Conservation (phyloP, 2,329 filamentous ascomycete genomes). For the Akanthomyces muscarius region DNA sequence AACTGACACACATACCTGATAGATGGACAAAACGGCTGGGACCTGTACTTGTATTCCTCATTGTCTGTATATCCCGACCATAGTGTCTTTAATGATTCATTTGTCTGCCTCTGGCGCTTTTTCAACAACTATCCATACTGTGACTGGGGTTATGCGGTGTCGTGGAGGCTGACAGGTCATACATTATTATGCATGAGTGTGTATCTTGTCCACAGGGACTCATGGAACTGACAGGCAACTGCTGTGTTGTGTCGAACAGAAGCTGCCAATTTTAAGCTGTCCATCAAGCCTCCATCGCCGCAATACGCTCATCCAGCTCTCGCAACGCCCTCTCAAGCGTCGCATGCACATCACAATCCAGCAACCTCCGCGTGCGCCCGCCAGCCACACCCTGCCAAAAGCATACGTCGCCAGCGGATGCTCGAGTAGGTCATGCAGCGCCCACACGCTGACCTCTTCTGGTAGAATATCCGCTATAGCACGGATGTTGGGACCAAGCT, state of each 20-base stretch:
- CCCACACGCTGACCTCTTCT: conserved; percentile 32
- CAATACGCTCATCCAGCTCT: neutral
- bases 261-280: too few species aligned
- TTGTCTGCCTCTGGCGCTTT: conserved; percentile 14
- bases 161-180: neutral
- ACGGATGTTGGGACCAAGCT: neutral
- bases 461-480: neutral
- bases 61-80: conserved; percentile 35
- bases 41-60: conserved; percentile 41
- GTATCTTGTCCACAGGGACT: too few species aligned
- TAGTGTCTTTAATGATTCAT: conserved; percentile 30
- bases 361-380: conserved; percentile 29
- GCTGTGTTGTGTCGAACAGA: too few species aligned
- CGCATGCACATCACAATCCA: neutral
- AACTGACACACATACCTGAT: conserved; percentile 28
- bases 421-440: conserved; percentile 44
- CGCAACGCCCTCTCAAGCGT: neutral
- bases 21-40: conserved; percentile 33
- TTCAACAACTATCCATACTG: neutral
- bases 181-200: neutral
- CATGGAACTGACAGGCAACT: too few species aligned
- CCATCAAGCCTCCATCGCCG: neutral
- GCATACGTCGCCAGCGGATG: conserved; percentile 40
- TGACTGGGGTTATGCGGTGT: neutral
- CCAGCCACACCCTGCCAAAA: conserved; percentile 42